These are phyloP conservation scores for Arthrobotrys iridis DNA, from an alignment of 2,329 filamentous ascomycete genomes.

Conservation along the genomic window DNA sequence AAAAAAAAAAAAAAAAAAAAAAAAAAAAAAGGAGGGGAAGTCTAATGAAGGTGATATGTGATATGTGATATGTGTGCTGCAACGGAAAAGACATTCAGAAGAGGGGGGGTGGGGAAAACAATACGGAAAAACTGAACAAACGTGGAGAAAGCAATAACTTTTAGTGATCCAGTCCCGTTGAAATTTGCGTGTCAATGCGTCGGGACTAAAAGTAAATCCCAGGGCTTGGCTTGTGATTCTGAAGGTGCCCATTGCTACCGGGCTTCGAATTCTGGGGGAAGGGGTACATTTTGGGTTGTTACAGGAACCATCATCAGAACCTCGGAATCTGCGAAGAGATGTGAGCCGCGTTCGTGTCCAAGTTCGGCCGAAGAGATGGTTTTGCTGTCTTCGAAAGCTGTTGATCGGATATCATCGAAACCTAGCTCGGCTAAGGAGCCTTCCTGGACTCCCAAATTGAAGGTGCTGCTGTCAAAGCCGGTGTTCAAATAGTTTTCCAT, in stretches of 20 bases:
- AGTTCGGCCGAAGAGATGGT: slow-evolving; percentile 44
- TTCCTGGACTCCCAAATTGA: slow-evolving; percentile 50
- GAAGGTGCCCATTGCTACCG: slow-evolving; percentile 38
- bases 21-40: slow-evolving; percentile 25
- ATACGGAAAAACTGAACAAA: slow-evolving; percentile 22
- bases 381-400: slow-evolving; percentile 48
- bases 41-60: slow-evolving; percentile 53
- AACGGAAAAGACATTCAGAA: slow-evolving; percentile 16
- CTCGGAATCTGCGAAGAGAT: slow-evolving; percentile 49
- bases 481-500: slow-evolving; percentile 53
- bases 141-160: slow-evolving; percentile 53
- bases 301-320: slow-evolving; percentile 54
- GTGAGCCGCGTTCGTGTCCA: slow-evolving; percentile 43
- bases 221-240: slow-evolving; percentile 22
- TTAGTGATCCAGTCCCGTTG: slow-evolving; percentile 54
- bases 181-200: slow-evolving; percentile 47
- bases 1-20: slow-evolving; percentile 29
- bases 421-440: slow-evolving; percentile 39
- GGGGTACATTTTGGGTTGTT: slow-evolving; percentile 47
- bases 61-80: slow-evolving; percentile 31
- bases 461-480: slow-evolving; percentile 45
- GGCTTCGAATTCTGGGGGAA: slow-evolving; percentile 46
- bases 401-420: slow-evolving; percentile 41
- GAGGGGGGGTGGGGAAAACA: slow-evolving; percentile 29
- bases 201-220: slow-evolving; percentile 39